Evolutionary conservation across 2,329 filamentous ascomycete genomes (phyloP).

Genomic region (Pezicula radicicola): DNA sequence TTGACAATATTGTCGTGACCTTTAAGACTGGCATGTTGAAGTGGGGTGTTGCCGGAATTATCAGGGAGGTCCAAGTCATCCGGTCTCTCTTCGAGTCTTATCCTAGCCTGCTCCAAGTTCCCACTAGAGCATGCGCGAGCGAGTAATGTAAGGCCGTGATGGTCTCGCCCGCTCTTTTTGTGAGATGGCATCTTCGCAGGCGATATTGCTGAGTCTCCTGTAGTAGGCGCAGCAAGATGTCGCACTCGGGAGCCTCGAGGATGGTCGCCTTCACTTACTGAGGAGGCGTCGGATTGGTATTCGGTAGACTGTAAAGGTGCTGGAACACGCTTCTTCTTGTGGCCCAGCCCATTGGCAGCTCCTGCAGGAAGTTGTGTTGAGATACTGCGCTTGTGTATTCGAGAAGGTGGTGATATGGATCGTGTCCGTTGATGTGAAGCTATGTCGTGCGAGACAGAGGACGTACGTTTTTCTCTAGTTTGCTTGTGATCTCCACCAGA

Average conservation of each 20-base stretch:
- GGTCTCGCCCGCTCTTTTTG: slow-evolving; percentile 79
- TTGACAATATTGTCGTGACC: slow-evolving; percentile 85
- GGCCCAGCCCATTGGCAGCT: slow-evolving; percentile 49
- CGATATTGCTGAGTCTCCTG: slow-evolving; percentile 59
- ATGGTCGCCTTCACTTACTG: slow-evolving; percentile 56
- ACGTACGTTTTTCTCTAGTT: slow-evolving; percentile 13
- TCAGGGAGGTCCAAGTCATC: slow-evolving; percentile 88
- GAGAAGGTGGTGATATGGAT: slow-evolving; percentile 58
- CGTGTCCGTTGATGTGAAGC: slow-evolving; percentile 20
- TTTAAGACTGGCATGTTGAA: slow-evolving; percentile 89
- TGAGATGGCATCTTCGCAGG: slow-evolving; percentile 67
- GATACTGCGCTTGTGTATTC: slow-evolving; percentile 58
- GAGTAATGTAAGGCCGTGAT: slow-evolving; percentile 85
- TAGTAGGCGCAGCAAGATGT: slow-evolving; percentile 51
- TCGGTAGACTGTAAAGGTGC: slow-evolving; percentile 59
- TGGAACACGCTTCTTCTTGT: slow-evolving; percentile 61
- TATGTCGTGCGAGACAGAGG: slow-evolving; percentile 16
- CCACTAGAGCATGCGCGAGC: slow-evolving; percentile 88
- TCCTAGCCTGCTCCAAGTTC: slow-evolving; percentile 70
- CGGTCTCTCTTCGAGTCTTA: slow-evolving; percentile 68
- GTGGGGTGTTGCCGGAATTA: slow-evolving; percentile 92
- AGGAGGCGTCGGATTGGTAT: slow-evolving; percentile 67
- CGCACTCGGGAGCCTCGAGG: slow-evolving; percentile 56
- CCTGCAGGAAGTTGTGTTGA: slow-evolving; percentile 61
- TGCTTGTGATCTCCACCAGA: slow-evolving; percentile 19